A percentile compares a stretch with the other conserved stretches of the same genome.
Conservation (phyloP, 2,329 filamentous ascomycete species). For the Calonectria leucothoes region DNA sequence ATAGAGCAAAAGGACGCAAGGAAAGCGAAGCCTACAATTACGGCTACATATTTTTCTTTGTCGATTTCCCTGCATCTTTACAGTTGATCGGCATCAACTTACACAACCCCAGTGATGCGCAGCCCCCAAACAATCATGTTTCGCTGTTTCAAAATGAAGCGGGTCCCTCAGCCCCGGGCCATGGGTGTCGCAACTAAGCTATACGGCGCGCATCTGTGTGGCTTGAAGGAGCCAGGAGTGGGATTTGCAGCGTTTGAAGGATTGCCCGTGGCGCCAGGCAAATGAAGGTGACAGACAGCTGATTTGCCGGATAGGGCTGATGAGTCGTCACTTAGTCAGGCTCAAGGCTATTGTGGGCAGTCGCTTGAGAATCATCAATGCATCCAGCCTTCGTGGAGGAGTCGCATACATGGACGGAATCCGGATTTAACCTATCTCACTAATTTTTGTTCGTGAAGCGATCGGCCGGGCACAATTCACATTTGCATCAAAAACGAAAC, state of each 20-base stretch:
- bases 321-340: constrained; percentile 1
- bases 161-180: not conserved
- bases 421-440: no score
- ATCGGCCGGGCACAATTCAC: no score
- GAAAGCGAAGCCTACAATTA: no score
- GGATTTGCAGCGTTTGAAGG: not conserved
- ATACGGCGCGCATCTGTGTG: constrained; percentile 11
- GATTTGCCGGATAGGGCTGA: constrained; percentile 2
- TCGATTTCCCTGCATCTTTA: not conserved
- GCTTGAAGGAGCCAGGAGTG: not conserved
- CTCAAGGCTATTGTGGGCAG: not conserved
- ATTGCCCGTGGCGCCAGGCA: not conserved
- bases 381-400: not conserved
- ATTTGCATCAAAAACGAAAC: no score
- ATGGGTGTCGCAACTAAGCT: not conserved
- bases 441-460: no score
- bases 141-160: not conserved
- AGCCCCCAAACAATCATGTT: not conserved
- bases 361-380: not conserved
- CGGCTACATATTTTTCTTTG: not conserved
- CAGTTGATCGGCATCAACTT: not conserved
- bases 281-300: not conserved
- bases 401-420: no score
- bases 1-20: not conserved
- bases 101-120: not conserved